Base-by-base conservation (phyloP, 345 rosid genomes). In the Salix udensis region DNA sequence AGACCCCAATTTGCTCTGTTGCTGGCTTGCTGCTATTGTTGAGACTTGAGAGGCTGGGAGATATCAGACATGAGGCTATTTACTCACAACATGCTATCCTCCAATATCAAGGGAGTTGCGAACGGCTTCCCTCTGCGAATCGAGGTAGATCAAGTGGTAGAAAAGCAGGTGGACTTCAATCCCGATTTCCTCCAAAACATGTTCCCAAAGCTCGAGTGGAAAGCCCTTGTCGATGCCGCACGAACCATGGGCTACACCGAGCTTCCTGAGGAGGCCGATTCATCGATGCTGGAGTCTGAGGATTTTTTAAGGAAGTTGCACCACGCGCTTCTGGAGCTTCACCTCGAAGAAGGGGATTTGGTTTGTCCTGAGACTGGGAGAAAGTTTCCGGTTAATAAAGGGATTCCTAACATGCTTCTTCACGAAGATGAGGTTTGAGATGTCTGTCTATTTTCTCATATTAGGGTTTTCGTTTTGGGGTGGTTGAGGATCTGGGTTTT, bases 321-420 rank as follows among this genome's bases (percentile, higher is more conserved):
- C 79, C 98, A 92, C 84, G 95, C 94, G 23, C 89, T 96, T 48
- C 79, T 93, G 65, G 98, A 96, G 89, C 87, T 96, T 7, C 92
- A 92, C 73, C 91, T 93, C 0, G 97, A 94, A 77, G 97, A 96
- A 72, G 94, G 99, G n/a, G 88, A 95, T 18, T 89, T 96, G 70
- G 87, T 94, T 77, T 96, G 98, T 70, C 98, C 97, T 2, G 89
- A 92, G 86, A 91, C 97, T 4, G 97, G 89, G 6, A 75, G 96
- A 23, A 89, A 83, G 79, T 91, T 91, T 58, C 92, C 94, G 0
- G 94, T 89, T 5, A 91, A 52, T 42, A 93, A 91, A 71, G 98
- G 97, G 9, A 92, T 96, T 60, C 99, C 98, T 11, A 93, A 92
- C 79, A 92, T 96, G 98, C 93, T 93, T 82, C 98, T 96, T 16